Evolutionary conservation across 768 basidiomycete species (phyloP), one percentile per base, ranked within the genome.

Genomic region (Leccinum ochraceum): DNA sequence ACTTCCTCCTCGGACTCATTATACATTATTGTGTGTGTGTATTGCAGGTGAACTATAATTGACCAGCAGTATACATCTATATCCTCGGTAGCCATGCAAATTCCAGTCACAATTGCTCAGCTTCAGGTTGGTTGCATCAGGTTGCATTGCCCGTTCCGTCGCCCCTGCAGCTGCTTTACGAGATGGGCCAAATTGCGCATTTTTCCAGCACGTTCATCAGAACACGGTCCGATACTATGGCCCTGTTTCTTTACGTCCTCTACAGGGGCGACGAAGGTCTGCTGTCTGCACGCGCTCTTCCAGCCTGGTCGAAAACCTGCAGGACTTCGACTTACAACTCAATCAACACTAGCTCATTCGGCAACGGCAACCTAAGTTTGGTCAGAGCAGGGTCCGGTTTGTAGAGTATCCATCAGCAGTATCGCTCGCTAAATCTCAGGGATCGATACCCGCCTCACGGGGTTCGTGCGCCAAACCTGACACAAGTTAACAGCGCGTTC

Each of bases 351-450:
- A 62, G 26, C 8, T 42, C 42, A 20, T 52, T 42, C 13, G 59
- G 34, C 61, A 63, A 24, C 2, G 52, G 58, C 1, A 22, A 53
- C 28, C 22, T 4, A 0, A 8, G 4, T 6, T 20, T 8, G 37
- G 37, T 16, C 16, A 22, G 24, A 4, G 11, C 5, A 28, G 5
- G 46, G 14, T 0, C 22, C 22, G 24, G 26, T 11, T 22, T 53
- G 28, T 69, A 70, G 20, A 66, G 63, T 57, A 4, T 67, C 59
- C 20, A 70, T 65, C 1, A 59, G 53, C 37, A 59, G 1, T 8
- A 69, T 54, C 8, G 48, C 68, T 28, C 60, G n/a, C 26, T 63
- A 54, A 26, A 70, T 63, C n/a, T 48, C 63, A 14, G 69, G 61
- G 32, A 69, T 70, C 20, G 66, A 52, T 39, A 65, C 22, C 0